Percentiles rank a stretch among this genome's conserved stretches.
Conservation (phyloP, 2,329 filamentous ascomycete species). For the Sclerotinia trifoliorum region DNA sequence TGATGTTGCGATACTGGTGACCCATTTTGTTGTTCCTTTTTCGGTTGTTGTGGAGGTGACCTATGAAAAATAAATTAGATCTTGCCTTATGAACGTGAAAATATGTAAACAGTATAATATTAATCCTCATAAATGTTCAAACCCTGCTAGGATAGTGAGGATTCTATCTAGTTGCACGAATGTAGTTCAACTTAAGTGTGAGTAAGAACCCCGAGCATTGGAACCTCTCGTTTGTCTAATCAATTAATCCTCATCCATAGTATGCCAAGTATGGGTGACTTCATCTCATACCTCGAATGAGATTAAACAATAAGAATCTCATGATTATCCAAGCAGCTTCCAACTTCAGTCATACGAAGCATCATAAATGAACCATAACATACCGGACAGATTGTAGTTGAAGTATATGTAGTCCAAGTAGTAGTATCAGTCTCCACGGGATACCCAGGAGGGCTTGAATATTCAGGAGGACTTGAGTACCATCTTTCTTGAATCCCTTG, state of each 20-base stretch:
- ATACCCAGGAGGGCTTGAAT: constrained; percentile 9
- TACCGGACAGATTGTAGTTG: constrained; percentile 22
- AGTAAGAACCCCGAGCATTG: neutral
- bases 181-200: neutral
- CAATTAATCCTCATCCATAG: neutral
- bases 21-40: constrained; percentile 6
- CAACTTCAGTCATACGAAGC: neutral
- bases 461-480: constrained; percentile 15
- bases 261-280: neutral
- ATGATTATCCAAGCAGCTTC: neutral
- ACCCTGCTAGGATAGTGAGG: neutral
- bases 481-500: constrained; percentile 20
- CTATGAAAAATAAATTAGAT: constrained; percentile 6
- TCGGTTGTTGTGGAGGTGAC: constrained; percentile 17
- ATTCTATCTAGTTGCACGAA: neutral
- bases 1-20: constrained; percentile 14
- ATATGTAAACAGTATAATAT: neutral
- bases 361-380: neutral
- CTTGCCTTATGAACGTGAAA: neutral
- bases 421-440: constrained; percentile 16
- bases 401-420: constrained; percentile 17
- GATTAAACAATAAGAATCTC: neutral
- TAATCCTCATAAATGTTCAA: neutral
- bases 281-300: neutral
- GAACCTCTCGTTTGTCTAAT: neutral